phyloP scores from a whole-genome alignment of 2,329 filamentous ascomycete genomes.

The Penicillium fuscoglaucum region DNA sequence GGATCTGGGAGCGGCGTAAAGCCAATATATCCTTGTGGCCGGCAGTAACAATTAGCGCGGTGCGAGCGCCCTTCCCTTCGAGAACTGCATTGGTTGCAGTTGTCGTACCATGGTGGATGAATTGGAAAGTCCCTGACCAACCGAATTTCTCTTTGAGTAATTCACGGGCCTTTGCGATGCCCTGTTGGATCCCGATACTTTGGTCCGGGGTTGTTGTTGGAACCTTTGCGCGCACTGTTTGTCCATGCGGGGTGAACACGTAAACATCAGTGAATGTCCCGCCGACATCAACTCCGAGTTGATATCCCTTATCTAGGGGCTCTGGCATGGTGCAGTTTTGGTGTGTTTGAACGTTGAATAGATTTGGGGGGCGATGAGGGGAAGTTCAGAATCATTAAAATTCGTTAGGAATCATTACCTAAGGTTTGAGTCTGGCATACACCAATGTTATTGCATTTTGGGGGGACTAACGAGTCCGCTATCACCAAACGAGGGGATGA shows the following conservation, averaged over 20 bases:
- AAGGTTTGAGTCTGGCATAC: no score
- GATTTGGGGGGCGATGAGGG: background rate
- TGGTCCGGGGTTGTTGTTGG: conserved; percentile 49
- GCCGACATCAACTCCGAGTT: conserved; percentile 32
- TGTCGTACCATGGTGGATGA: conserved; percentile 54
- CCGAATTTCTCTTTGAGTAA: conserved; percentile 40
- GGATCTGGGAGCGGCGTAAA: conserved; percentile 52
- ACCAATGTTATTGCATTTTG: no score
- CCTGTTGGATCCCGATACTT: conserved; percentile 50
- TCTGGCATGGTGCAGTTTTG: background rate
- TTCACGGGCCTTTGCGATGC: conserved; percentile 45
- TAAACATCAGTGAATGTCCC: conserved; percentile 53
- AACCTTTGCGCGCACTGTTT: conserved; percentile 49
- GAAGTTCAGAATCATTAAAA: background rate
- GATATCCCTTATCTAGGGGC: conserved; percentile 9
- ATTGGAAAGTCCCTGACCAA: conserved; percentile 50
- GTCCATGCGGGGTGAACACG: conserved; percentile 48
- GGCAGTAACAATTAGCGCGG: conserved; percentile 50
- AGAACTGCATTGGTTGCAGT: conserved; percentile 53
- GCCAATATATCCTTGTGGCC: conserved; percentile 53
- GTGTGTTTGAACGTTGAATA: background rate
- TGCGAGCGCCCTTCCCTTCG: conserved; percentile 52
- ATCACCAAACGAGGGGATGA: no score
- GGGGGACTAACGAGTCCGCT: no score
- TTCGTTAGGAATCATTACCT: no score